Evolutionary conservation across 208 protist genomes (phyloP), one percentile per base, ranked within the genome.

Genomic region (Trypanosoma caninum): DNA sequence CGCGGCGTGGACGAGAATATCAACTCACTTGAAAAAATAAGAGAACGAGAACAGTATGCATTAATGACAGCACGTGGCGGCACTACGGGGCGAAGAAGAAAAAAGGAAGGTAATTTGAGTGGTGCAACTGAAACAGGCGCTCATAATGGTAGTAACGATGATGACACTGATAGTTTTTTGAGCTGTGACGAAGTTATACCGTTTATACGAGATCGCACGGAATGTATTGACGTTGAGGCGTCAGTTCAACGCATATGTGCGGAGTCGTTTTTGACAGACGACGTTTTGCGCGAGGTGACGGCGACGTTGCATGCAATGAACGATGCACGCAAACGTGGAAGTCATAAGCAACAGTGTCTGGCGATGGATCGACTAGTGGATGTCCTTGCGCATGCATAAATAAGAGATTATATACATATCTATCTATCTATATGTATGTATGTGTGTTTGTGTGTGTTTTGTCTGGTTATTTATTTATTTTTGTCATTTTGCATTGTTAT

Each of bases 21-120:
- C 41, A 83, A 87, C 65, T 84, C 67, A 38, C 35, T 75, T 8
- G 76, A 78, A 16, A 84, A 84, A 52, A 77, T 84, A 37, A 65
- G 74, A 20, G 58, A 66, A 33, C 68, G 68, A 27, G 74, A 82
- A 33, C 42, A 57, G 5, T 42, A 38, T 53, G 65, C 72, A 44
- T 27, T 70, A 0, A 56, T 56, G 52, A 73, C 59, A n/a, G 42
- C 59, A 23, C 67, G 67, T 37, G 50, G 57, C n/a, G 41, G 22
- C 31, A 70, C 54, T 1, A 11, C 57, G 10, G 33, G 63, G n/a
- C n/a, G n/a, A n/a, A n/a, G n/a, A n/a, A n/a, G n/a, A n/a, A n/a
- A n/a, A n/a, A n/a, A n/a, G n/a, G n/a, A n/a, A n/a, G n/a, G n/a
- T n/a, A n/a, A n/a, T n/a, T n/a, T n/a, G n/a, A 48, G 16, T 35